These are phyloP conservation scores for Xylaria sp. DNA, from an alignment of 2,329 filamentous ascomycete species.

Conservation along the genomic window DNA sequence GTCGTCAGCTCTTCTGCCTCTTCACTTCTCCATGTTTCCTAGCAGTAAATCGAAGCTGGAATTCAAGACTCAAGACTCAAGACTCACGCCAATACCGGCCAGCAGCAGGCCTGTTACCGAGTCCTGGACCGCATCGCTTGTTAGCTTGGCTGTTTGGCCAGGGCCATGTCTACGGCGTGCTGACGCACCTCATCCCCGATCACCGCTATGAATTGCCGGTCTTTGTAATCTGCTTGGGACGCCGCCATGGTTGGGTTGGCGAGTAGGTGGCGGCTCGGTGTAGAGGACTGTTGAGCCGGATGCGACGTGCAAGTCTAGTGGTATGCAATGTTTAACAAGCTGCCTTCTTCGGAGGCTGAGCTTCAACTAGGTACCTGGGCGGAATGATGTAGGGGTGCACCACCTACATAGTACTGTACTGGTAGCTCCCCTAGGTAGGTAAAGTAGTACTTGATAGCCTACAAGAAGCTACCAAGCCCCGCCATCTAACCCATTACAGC, in stretches of 20 bases:
- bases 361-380: background rate
- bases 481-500: too few relatives aligned
- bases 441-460: too few relatives aligned
- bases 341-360: background rate
- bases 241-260: slow-evolving; percentile 49
- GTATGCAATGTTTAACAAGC: background rate
- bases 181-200: slow-evolving; percentile 90
- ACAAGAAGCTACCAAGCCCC: too few relatives aligned
- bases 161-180: background rate
- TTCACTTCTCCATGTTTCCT: background rate
- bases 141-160: background rate
- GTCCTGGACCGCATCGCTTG: slow-evolving; percentile 63
- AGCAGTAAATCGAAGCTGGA: background rate
- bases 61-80: background rate
- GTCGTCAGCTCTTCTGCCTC: background rate
- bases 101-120: slow-evolving; percentile 95
- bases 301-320: background rate
- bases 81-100: slow-evolving; percentile 84
- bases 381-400: background rate
- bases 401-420: too few relatives aligned
- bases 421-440: too few relatives aligned
- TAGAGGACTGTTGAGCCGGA: background rate
- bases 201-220: slow-evolving; percentile 94
- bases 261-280: background rate
- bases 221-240: slow-evolving; percentile 69